Evolutionary conservation across 257 asterid genomes (phyloP).

Genomic region (Knoxia roxburghii): DNA sequence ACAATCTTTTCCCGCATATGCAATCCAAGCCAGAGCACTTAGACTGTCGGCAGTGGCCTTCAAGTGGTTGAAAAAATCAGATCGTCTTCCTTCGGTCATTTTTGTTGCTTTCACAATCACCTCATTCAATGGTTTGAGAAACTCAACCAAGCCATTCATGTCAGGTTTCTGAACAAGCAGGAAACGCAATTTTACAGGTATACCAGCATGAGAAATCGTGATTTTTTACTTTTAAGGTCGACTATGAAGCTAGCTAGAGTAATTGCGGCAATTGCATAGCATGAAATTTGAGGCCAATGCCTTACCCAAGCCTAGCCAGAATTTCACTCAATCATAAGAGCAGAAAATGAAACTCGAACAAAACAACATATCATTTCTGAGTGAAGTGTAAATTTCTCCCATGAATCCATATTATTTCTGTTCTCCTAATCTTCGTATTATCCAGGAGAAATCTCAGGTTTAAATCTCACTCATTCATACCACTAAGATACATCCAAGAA

Average conservation of each 20-base stretch:
- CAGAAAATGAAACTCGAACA: neutral
- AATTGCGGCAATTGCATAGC: neutral
- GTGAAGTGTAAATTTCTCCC: neutral
- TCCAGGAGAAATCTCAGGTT: neutral
- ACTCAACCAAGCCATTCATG: slow-evolving; percentile 58
- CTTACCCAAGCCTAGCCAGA: neutral
- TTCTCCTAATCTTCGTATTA: neutral
- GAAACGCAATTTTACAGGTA: neutral
- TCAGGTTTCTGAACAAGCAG: slow-evolving; percentile 75
- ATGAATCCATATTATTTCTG: neutral
- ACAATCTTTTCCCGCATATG: slow-evolving; percentile 86
- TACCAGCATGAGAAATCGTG: neutral
- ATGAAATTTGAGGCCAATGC: neutral
- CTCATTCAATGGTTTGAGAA: slow-evolving; percentile 82
- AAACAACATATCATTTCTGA: neutral
- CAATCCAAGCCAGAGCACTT: slow-evolving; percentile 87
- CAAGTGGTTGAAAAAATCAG: slow-evolving; percentile 78
- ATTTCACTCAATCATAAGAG: neutral
- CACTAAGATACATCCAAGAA: neutral
- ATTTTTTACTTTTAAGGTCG: neutral
- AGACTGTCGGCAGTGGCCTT: slow-evolving; percentile 90
- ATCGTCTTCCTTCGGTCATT: slow-evolving; percentile 77
- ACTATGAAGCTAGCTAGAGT: neutral
- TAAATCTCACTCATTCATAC: neutral
- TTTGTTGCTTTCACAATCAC: slow-evolving; percentile 57